These are phyloP conservation scores for Elongisporangium undulatum DNA, from an alignment of 352 stramenopile genomes.

Conservation along the genomic window DNA sequence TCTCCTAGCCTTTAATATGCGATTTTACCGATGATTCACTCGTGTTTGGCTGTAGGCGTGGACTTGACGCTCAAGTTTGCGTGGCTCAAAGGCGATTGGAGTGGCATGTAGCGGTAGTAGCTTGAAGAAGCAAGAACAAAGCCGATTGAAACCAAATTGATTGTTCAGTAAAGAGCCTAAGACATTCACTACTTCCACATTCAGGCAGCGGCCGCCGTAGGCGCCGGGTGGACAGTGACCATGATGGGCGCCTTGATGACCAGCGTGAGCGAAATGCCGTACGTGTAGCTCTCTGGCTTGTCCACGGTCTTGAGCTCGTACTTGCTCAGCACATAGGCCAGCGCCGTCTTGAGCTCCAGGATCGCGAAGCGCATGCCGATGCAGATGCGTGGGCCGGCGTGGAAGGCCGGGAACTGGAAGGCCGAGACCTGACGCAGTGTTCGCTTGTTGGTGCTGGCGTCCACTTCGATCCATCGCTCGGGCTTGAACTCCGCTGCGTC, in stretches of 20 bases:
- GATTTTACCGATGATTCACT: too few relatives aligned
- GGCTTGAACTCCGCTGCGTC: constrained; percentile 60
- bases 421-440: constrained; percentile 25
- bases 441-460: constrained; percentile 16
- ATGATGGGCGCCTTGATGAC: constrained; percentile 26
- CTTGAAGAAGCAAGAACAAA: too few relatives aligned
- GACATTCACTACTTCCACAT: too few relatives aligned
- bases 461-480: constrained; percentile 49
- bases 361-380: constrained; percentile 41
- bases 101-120: too few relatives aligned
- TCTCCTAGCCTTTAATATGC: too few relatives aligned
- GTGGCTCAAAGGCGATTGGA: too few relatives aligned
- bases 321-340: constrained; percentile 28
- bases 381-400: constrained; percentile 24
- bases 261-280: constrained; percentile 25
- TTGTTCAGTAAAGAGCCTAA: too few relatives aligned
- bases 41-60: too few relatives aligned
- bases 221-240: constrained; percentile 6
- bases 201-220: too few relatives aligned
- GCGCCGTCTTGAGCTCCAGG: constrained; percentile 41
- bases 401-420: constrained; percentile 31
- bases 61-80: too few relatives aligned
- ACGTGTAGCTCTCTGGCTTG: constrained; percentile 35
- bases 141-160: too few relatives aligned
- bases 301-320: constrained; percentile 36